Base-by-base conservation (phyloP, 495 filamentous ascomycete genomes). In the Neurospora sp. region DNA sequence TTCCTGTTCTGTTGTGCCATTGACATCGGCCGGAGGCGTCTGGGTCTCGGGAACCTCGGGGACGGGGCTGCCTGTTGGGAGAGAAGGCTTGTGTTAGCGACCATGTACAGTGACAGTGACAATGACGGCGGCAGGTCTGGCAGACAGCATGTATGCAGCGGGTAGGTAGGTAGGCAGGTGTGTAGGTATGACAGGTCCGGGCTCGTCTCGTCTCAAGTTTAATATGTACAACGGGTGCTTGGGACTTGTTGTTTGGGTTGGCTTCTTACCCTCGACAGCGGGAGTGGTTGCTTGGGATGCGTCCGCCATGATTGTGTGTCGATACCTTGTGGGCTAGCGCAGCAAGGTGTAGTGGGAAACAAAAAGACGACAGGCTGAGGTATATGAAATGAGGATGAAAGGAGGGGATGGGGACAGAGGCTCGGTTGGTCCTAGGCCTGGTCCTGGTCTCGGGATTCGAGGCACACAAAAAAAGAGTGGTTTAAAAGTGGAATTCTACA, bases 31-130 rank as follows among this genome's bases (percentile, higher is more conserved):
- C 10, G 73, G 72, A 39, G 69, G 31, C 12, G 69, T 76, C 71
- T 76, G 71, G 47, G 31, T 72, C 41, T 61, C 71, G 41, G 74
- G 70, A 68, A 72, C 71, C 35, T 78, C 73, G 71, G 73, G 18
- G 27, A 41, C 71, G 44, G 71, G 68, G 72, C 75, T 77, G 73
- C 72, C 79, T 80, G 53, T 53, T 71, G 45, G 35, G 16, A 38
- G n/a, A 38, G 70, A 39, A 14, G 41, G 65, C 41, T 61, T 65
- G 53, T 35, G 27, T 65, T 65, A 65, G 53, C 53, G 27, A 65
- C 53, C 3, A 18, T 65, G 27, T 8, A 59, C 44, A 20, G 44
- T 47, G 44, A 20, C 44, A 47, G 44, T 20, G 47, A 47, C 44
- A 47, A n/a, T 20, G 47, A 59, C 20, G 20, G 47, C 20, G 47